phyloP scores from a whole-genome alignment of 1,284 basidiomycete species.

The Heterobasidion irregulare region DNA sequence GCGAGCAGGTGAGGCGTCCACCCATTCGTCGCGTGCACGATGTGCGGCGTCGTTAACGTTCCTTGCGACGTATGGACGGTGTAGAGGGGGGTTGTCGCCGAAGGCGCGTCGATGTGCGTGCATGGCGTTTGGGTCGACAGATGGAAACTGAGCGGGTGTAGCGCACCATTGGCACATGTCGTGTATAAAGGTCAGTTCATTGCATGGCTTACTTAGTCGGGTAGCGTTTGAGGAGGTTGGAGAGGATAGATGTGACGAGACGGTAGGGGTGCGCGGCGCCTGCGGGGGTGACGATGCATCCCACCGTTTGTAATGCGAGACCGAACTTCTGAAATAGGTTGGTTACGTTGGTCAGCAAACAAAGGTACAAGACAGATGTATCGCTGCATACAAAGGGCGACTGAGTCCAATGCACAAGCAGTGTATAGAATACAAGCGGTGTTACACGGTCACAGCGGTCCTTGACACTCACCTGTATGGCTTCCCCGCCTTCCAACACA shows the following conservation, averaged over 20 bases:
- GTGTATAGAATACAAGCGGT: neutral
- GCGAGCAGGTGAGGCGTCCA: constrained; percentile 61
- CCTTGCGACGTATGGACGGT: constrained; percentile 47
- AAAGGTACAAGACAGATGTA: too few species aligned
- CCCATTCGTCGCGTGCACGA: constrained; percentile 77
- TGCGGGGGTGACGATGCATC: constrained; percentile 30
- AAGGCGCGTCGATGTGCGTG: constrained; percentile 23
- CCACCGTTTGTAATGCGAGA: constrained; percentile 25
- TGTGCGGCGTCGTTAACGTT: constrained; percentile 40
- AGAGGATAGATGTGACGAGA: constrained; percentile 33
- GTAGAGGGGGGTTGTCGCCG: constrained; percentile 21
- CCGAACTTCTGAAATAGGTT: constrained; percentile 23
- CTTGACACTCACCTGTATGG: constrained; percentile 21
- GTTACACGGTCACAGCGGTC: neutral
- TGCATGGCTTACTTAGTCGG: constrained; percentile 24
- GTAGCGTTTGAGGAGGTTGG: constrained; percentile 27
- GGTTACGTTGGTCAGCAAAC: neutral
- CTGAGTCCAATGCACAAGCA: too few species aligned
- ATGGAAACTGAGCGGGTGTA: constrained; percentile 24
- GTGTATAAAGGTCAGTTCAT: neutral
- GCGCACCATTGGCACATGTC: neutral
- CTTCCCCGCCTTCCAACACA: constrained; percentile 24
- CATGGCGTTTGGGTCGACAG: constrained; percentile 34
- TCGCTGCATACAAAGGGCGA: too few species aligned
- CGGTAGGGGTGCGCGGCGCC: constrained; percentile 40